These are phyloP conservation scores for Panicum hallii DNA, from an alignment of 202 grass and related monocot species.

Conservation along the genomic window DNA sequence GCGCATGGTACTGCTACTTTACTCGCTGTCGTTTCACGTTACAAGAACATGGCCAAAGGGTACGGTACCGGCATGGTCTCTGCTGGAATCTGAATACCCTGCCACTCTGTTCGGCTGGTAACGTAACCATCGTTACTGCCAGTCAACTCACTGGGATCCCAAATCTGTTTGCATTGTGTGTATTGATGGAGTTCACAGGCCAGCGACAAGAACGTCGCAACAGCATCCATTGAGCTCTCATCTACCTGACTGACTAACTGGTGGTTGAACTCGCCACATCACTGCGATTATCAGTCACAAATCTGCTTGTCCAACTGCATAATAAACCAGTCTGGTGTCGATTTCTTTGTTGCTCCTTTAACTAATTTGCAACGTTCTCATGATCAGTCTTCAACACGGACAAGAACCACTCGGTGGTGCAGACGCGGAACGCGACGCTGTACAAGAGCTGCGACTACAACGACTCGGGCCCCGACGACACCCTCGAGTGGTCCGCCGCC, in stretches of 20 bases:
- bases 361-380: no score
- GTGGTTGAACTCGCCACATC: slow-evolving; percentile 29
- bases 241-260: neutral
- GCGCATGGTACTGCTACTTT: neutral
- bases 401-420: slow-evolving; percentile 95
- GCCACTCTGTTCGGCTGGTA: neutral
- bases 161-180: neutral
- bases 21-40: slow-evolving; percentile 18
- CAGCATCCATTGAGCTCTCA: neutral
- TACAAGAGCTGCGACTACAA: slow-evolving; percentile 85
- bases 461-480: slow-evolving; percentile 71
- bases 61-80: neutral
- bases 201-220: slow-evolving; percentile 25
- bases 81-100: neutral
- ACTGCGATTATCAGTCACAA: neutral
- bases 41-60: slow-evolving; percentile 5
- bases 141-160: slow-evolving; percentile 15
- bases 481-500: slow-evolving; percentile 71
- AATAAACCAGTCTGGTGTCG: no score
- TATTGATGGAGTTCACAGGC: neutral
- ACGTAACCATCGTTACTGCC: neutral
- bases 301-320: neutral
- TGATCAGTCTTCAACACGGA: slow-evolving; percentile 89
- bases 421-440: slow-evolving; percentile 81
- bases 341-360: no score